phyloP scores from a whole-genome alignment of 345 rosid species.

The Eucalyptus cladocalyx region DNA sequence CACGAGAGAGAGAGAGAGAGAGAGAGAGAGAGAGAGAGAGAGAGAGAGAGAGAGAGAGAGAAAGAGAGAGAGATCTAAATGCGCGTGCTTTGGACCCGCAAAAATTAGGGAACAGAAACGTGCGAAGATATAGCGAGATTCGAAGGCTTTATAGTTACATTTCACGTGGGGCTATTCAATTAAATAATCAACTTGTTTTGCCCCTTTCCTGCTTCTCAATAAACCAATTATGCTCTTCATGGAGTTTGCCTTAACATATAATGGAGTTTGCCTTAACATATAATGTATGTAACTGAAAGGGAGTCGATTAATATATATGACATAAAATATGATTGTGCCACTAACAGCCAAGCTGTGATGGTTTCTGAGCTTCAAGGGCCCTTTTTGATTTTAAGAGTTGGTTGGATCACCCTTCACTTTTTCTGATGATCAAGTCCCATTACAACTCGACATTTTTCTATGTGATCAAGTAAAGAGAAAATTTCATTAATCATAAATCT shows the following conservation, averaged over 20 bases:
- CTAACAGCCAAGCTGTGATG: background rate
- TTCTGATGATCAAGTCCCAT: no score
- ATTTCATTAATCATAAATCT: background rate
- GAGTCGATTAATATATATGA: background rate
- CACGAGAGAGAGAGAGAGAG: no score
- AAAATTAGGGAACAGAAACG: rapidly evolving
- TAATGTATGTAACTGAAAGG: background rate
- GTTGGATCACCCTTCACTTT: background rate
- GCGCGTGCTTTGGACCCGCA: no score
- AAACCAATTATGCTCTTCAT: no score
- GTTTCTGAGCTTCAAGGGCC: background rate
- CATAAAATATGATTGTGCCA: background rate
- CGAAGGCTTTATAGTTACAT: slow-evolving; percentile 45
- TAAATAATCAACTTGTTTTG: slow-evolving; percentile 2
- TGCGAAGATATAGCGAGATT: background rate
- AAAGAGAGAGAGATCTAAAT: no score
- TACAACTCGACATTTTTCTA: no score
- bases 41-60: no score
- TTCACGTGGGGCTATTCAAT: slow-evolving; percentile 45
- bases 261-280: background rate
- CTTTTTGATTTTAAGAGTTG: no score
- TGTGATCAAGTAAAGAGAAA: no score
- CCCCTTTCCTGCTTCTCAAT: background rate
- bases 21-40: no score
- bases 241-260: background rate